phyloP scores from a whole-genome alignment of 2,329 filamentous ascomycete genomes.

The Cladosporium sp. region DNA sequence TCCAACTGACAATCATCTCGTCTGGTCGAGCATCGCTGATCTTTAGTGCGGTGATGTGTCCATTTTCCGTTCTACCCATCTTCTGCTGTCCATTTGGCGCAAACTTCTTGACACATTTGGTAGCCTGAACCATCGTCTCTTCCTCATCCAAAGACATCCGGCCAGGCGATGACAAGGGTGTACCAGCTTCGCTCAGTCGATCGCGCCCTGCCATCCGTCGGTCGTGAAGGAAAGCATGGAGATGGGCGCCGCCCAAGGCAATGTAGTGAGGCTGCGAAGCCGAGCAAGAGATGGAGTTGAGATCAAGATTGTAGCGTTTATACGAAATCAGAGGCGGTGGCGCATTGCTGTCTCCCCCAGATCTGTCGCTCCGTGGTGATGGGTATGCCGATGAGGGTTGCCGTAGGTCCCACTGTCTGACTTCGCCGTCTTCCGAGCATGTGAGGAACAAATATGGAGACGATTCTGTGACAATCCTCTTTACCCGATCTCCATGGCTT shows the following conservation, averaged over 20 bases:
- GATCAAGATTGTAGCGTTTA: conserved; percentile 61
- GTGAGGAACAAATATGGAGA: conserved; percentile 68
- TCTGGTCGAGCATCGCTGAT: conserved; percentile 69
- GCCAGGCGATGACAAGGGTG: conserved; percentile 42
- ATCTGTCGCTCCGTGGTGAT: conserved; percentile 44
- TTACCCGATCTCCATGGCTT: conserved; percentile 65
- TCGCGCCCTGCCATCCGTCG: conserved; percentile 67
- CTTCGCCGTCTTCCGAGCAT: conserved; percentile 69
- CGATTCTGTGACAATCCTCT: conserved; percentile 68
- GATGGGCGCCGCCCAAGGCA: conserved; percentile 65
- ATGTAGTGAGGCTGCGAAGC: conserved; percentile 69
- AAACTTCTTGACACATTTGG: conserved; percentile 66
- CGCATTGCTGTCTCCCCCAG: conserved; percentile 52
- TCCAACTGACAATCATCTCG: conserved; percentile 69
- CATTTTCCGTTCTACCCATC: conserved; percentile 56
- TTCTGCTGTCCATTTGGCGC: conserved; percentile 60
- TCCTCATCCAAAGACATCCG: conserved; percentile 50
- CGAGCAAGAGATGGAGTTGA: conserved; percentile 69
- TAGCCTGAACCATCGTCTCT: conserved; percentile 59
- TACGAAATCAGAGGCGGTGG: conserved; percentile 68
- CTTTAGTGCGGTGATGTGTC: conserved; percentile 69
- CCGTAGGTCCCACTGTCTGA: conserved; percentile 67
- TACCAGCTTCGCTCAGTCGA: conserved; percentile 54
- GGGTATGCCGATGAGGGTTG: conserved; percentile 66
- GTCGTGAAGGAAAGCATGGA: conserved; percentile 69